These are phyloP conservation scores for Iberis amara DNA, from an alignment of 441 rosid species.

Conservation along the genomic window DNA sequence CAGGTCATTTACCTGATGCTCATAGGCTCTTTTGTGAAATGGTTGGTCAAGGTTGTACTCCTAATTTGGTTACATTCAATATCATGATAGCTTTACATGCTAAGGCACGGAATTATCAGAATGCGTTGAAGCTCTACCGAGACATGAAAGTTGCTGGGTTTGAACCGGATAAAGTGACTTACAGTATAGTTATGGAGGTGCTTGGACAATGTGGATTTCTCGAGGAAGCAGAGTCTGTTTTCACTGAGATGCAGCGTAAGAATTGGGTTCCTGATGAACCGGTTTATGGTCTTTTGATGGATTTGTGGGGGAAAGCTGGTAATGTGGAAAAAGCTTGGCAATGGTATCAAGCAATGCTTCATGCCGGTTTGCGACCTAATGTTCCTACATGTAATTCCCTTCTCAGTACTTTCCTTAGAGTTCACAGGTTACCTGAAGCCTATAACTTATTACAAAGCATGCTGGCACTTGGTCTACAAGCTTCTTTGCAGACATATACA, in stretches of 20 bases:
- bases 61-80: slow-evolving; percentile 80
- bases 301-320: slow-evolving; percentile 91
- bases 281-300: slow-evolving; percentile 83
- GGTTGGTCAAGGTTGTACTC: slow-evolving; percentile 85
- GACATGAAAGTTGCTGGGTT: slow-evolving; percentile 76
- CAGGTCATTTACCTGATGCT: slow-evolving; percentile 80
- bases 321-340: slow-evolving; percentile 78
- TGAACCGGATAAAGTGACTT: slow-evolving; percentile 86
- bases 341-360: slow-evolving; percentile 86
- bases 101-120: slow-evolving; percentile 75
- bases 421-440: slow-evolving; percentile 64
- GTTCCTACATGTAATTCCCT: slow-evolving; percentile 94
- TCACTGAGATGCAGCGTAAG: slow-evolving; percentile 69
- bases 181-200: slow-evolving; percentile 93
- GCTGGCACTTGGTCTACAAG: slow-evolving; percentile 56
- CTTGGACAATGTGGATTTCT: slow-evolving; percentile 87
- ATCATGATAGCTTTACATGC: slow-evolving; percentile 92
- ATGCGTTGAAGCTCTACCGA: slow-evolving; percentile 67
- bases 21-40: slow-evolving; percentile 74
- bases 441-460: slow-evolving; percentile 66
- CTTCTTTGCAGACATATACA: slow-evolving; percentile 82
- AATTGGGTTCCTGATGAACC: slow-evolving; percentile 92
- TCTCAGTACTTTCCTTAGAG: slow-evolving; percentile 78
- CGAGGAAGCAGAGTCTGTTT: slow-evolving; percentile 82
- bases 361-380: slow-evolving; percentile 69